Evolutionary conservation across 2,329 filamentous ascomycete genomes (phyloP), one percentile per base, ranked within the genome.

Genomic region (Trichocomaceae sp.): DNA sequence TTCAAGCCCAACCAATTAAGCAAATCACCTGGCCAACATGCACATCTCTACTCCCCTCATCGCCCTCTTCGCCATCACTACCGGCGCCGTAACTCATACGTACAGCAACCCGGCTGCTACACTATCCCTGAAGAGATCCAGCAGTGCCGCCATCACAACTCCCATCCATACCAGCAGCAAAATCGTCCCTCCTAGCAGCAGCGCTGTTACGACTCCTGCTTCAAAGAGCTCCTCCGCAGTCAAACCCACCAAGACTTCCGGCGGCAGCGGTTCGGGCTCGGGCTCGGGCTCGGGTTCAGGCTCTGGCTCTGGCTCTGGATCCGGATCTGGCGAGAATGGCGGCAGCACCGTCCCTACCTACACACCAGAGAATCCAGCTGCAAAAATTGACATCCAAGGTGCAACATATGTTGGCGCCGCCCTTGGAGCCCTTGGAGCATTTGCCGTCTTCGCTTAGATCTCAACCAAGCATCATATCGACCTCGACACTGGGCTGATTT

Each of bases 1-100:
- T 7, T 22, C 9, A 39, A 13, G 31, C 8, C 5, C 10, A 15
- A 15, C 13, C 45, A 26, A 9, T 52, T 20, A 19, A 29, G 26
- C 8, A 29, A 52, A 29, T n/a, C n/a, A n/a, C 26, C 20, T 31
- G 19, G n/a, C 23, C 60, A 64, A 58, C 54, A 71, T 71, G 68
- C 62, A 64, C 55, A 61, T 69, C 60, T 61, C 54, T 19, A 37
- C 55, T 35, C 44, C 54, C 50, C 12, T 33, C 19, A 5, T 58
- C 13, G 22, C 65, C n/a, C 59, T 60, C 10, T 48, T 64, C 48
- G 60, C 62, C 50, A 47, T 65, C 39, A 59, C 58, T 20, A 59
- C 60, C 15, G 55, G 60, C 51, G 57, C 62, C 26, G 57, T 55
- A 17, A 55, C 50, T 17, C 58, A 57, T 31, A 44, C 55, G 4